Evolutionary conservation across 176 grass and related monocot genomes (phyloP), one percentile per base, ranked within the genome.

Genomic region (Avena sativa): DNA sequence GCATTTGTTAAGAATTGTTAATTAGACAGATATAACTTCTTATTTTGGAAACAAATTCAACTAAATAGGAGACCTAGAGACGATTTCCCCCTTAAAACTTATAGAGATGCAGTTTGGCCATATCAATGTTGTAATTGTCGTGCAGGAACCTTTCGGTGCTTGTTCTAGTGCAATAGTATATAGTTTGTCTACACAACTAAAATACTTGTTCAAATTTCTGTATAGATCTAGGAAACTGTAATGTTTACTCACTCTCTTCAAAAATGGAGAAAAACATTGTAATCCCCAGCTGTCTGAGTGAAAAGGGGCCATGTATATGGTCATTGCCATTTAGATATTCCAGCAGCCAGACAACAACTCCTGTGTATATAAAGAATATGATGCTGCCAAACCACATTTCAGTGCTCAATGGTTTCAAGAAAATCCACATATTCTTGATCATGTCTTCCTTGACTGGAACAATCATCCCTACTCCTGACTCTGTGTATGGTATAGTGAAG

Each of bases 401-500:
- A 7, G 7, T 8, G 8, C 9, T 51, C 23, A 92, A 66, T 28
- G 93, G 93, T 47, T 83, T 75, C 12, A 80, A 52, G 66, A 92
- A 86, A 72, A 90, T 34, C 53, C 84, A 90, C 6, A 38, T 34
- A 6, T 71, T 77, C 16, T 53, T 92, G 17, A 68, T 89, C 17
- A 3, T 23, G 8, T 77, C 53, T 67, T 84, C 19, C 44, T 72
- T 80, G 14, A 84, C 7, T 12, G 65, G 85, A 20, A 92, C 93
- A 20, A 95, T 47, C 90, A 95, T 92, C 4, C 85, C 81, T 46
- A 92, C 36, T 59, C 85, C 85, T 0, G 82, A 75, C 8, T 89
- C 88, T 1, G 89, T 90, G 71, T 92, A 75, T 28, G 93, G 88
- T 23, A 81, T 0, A 5, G 90, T 79, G 81, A 95, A 95, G 57